Base-by-base conservation (phyloP, 306 rosid genomes). In the Cotoneaster glaucophyllus region DNA sequence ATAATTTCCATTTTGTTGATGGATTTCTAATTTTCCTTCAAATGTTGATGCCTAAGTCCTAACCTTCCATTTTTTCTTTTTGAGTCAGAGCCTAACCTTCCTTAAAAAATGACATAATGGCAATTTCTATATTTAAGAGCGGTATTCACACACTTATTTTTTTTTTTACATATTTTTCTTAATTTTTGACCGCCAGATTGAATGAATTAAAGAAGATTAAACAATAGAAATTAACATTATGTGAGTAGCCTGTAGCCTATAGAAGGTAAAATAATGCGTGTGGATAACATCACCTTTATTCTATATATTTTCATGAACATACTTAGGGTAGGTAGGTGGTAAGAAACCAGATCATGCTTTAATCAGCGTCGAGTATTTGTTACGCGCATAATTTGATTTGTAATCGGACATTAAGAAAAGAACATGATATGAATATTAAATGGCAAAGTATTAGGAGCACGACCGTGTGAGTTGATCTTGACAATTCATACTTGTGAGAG, bases 151-250 rank as follows among this genome's bases (percentile, higher is more conserved):
- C 41, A 37, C 10, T 37, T 37, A 37, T 37, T 37, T 34, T 34
- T 37, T 7, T 6, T 37, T 37, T 7, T 37, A 0, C 9, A 34
- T 1, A 6, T 37, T 2, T 37, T 0, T 2, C 0, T 37, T 37
- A 37, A 37, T 7, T 7, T 37, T 37, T 0, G 0, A 37, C 0
- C 0, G 0, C 0, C 2, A 37, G 0, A 37, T 37, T 37, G 0
- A 37, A 37, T 7, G 10, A 37, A 37, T 37, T 37, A 0, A 37
- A 34, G 0, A 37, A 0, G 39, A 37, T 37, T 37, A 7, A 37
- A 37, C 10, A 37, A 37, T 37, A 37, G 0, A 37, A 37, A 37
- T 7, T 37, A 37, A 37, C 9, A 37, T 37, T 0, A 37, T 0
- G 0, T 37, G 0, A 0, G 2, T 37, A 37, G 0, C 2, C 0